Percentiles rank a stretch among this genome's conserved stretches.
These are phyloP conservation scores for Fomitopsis pulvina DNA, from an alignment of 768 basidiomycete genomes.

Conservation along the genomic window DNA sequence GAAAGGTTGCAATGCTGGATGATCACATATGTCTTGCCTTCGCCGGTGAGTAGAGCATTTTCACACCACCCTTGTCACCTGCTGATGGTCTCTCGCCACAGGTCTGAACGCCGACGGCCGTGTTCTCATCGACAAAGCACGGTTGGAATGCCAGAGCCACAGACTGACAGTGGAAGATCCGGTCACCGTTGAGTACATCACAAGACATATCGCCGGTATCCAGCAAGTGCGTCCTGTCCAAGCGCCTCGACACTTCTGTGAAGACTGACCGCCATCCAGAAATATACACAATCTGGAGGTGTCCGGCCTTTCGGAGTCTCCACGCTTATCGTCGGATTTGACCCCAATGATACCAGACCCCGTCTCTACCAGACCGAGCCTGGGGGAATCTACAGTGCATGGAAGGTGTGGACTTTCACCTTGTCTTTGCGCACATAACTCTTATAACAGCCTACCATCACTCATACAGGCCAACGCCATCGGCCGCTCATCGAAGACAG, in stretches of 20 bases:
- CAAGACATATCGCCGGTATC: slow-evolving; percentile 96
- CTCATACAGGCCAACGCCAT: slow-evolving; percentile 83
- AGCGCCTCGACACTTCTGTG: neutral
- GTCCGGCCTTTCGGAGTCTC: slow-evolving; percentile 98
- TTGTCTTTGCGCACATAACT: neutral
- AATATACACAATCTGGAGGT: slow-evolving; percentile 98
- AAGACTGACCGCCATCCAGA: slow-evolving; percentile 37
- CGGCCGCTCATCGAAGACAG: slow-evolving; percentile 96
- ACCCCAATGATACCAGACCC: slow-evolving; percentile 84
- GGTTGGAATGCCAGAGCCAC: slow-evolving; percentile 96
- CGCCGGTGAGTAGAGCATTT: slow-evolving; percentile 53
- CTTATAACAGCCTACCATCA: neutral
- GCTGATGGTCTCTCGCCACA: slow-evolving; percentile 25
- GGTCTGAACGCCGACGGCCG: slow-evolving; percentile 97
- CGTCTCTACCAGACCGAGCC: slow-evolving; percentile 96
- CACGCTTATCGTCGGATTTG: slow-evolving; percentile 94
- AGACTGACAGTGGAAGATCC: slow-evolving; percentile 97
- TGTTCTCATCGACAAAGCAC: slow-evolving; percentile 95
- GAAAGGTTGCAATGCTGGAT: slow-evolving; percentile 98
- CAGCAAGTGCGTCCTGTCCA: slow-evolving; percentile 66
- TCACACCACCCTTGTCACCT: neutral
- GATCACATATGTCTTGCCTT: slow-evolving; percentile 97
- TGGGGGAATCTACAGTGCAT: slow-evolving; percentile 94
- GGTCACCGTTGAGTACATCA: slow-evolving; percentile 97
- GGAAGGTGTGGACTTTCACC: slow-evolving; percentile 68